Percentiles rank a stretch among this genome's conserved stretches.
These are phyloP conservation scores for Eucalyptus grandis DNA, from an alignment of 345 rosid genomes.

Conservation along the genomic window DNA sequence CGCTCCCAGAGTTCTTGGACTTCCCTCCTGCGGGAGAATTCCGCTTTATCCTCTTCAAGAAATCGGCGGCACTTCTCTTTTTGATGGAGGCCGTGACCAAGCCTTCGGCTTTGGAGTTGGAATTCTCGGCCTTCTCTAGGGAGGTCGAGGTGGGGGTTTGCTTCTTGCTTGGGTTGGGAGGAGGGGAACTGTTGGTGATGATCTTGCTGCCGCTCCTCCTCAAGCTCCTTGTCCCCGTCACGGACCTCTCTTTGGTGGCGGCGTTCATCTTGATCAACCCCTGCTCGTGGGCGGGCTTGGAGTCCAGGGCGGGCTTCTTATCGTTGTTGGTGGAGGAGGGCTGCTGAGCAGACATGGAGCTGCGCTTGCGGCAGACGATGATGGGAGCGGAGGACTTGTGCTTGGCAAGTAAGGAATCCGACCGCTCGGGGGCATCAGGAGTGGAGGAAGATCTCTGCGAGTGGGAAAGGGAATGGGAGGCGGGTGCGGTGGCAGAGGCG, in stretches of 20 bases:
- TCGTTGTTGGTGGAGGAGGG: background rate
- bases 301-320: background rate
- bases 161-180: slow-evolving; percentile 7
- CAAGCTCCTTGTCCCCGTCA: slow-evolving; percentile 48
- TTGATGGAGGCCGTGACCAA: slow-evolving; percentile 19
- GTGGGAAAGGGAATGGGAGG: background rate
- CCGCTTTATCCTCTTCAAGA: slow-evolving; percentile 56
- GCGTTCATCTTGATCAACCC: slow-evolving; percentile 7
- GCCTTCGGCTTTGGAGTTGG: slow-evolving; percentile 5
- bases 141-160: slow-evolving; percentile 19
- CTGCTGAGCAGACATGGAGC: slow-evolving; percentile 32
- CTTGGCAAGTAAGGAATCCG: slow-evolving; percentile 31
- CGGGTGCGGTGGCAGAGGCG: background rate
- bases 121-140: background rate
- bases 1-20: slow-evolving; percentile 10
- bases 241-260: slow-evolving; percentile 23
- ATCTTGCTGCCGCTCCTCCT: slow-evolving; percentile 34
- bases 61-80: slow-evolving; percentile 58
- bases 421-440: slow-evolving; percentile 16
- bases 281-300: slow-evolving; percentile 7
- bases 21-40: slow-evolving; percentile 21
- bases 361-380: slow-evolving; percentile 46
- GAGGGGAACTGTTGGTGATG: background rate
- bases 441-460: background rate
- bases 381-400: slow-evolving; percentile 30